Percentiles rank a stretch among this genome's conserved stretches.
These are phyloP conservation scores for Pterula multifida DNA, from an alignment of 1,284 basidiomycete genomes.

Conservation along the genomic window DNA sequence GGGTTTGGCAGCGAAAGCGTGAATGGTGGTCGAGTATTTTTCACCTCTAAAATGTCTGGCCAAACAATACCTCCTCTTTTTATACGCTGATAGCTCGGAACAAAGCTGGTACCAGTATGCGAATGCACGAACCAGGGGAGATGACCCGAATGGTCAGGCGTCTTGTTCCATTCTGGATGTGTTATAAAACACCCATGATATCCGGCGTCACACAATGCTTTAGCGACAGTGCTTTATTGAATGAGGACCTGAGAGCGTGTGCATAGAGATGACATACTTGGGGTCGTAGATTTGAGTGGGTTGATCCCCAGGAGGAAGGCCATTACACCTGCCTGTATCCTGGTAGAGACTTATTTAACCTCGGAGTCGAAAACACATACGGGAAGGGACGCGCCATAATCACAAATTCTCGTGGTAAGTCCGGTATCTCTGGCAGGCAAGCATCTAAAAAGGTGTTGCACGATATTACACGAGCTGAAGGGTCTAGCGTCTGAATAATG, in stretches of 20 bases:
- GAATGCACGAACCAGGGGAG: neutral
- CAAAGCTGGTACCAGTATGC: neutral
- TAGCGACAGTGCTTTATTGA: neutral
- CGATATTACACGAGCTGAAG: neutral
- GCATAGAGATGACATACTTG: neutral
- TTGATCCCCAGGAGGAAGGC: neutral
- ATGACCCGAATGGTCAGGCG: neutral
- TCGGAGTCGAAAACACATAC: no score
- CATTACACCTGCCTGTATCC: neutral
- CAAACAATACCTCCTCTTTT: neutral
- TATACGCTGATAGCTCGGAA: neutral
- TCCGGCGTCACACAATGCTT: neutral
- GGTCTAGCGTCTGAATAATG: neutral
- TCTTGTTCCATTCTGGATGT: neutral
- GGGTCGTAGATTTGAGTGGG: neutral
- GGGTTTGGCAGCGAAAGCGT: neutral
- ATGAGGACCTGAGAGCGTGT: neutral
- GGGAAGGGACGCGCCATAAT: neutral
- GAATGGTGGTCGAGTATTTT: neutral
- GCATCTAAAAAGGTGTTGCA: neutral
- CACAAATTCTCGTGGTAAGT: neutral
- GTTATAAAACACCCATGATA: neutral
- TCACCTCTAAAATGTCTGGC: neutral
- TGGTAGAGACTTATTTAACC: no score
- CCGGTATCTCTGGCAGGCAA: neutral